Evolutionary conservation across 2,329 filamentous ascomycete genomes (phyloP).

Genomic region (Pleoardoris graminearum): DNA sequence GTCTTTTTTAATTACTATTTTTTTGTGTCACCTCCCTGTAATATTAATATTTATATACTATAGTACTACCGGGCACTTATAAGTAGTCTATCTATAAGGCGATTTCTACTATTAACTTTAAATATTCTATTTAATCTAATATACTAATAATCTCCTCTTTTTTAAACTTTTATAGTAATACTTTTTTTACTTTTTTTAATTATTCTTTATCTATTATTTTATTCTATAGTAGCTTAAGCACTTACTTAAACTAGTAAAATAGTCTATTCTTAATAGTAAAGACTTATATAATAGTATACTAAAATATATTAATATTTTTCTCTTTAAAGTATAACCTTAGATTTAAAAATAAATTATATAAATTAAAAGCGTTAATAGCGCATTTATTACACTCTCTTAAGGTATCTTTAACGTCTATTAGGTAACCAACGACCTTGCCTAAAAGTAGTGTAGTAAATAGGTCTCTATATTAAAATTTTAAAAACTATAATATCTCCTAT

Average conservation of each 20-base stretch:
- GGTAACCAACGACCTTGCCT: conserved; percentile 22
- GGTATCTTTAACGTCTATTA: conserved; percentile 31
- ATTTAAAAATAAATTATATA: conserved; percentile 25
- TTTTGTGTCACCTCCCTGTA: too few species aligned
- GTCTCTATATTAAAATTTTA: too few species aligned
- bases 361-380: conserved; percentile 24
- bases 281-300: background rate
- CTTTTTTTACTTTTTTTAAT: conserved; percentile 8
- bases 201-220: conserved; percentile 15
- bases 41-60: too few species aligned
- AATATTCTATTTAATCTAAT: conserved; percentile 18
- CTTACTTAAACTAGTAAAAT: conserved; percentile 25
- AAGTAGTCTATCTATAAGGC: conserved; percentile 16
- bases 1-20: too few species aligned
- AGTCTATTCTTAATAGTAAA: conserved; percentile 20
- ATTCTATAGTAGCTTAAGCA: conserved; percentile 17
- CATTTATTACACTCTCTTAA: conserved; percentile 24
- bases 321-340: conserved; percentile 25
- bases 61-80: too few species aligned
- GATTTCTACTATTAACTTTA: conserved; percentile 19
- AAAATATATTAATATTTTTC: conserved; percentile 12
- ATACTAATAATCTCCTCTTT: conserved; percentile 22
- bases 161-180: conserved; percentile 19
- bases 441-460: too few species aligned
- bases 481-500: too few species aligned